Evolutionary conservation across 805 yeast species (phyloP).

Genomic region (Kodamaea restingae): DNA sequence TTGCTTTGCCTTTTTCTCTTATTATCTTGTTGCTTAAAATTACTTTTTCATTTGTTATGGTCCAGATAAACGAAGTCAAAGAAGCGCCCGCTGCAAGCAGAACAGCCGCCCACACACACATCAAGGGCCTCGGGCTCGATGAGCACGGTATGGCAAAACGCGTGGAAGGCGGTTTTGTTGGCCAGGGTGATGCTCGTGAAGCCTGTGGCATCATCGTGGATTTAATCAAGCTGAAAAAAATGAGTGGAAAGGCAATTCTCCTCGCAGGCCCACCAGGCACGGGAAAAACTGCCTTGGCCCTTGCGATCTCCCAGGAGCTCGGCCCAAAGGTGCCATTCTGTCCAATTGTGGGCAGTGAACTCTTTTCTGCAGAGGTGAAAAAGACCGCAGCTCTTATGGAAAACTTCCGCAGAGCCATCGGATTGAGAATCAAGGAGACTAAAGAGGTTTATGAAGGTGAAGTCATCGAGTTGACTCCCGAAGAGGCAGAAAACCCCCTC

Average conservation of each 20-base stretch:
- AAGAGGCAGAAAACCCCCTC: conserved; percentile 92
- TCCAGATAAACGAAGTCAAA: conserved; percentile 72
- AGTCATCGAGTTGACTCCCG: conserved; percentile 92
- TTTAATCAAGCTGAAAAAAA: conserved; percentile 82
- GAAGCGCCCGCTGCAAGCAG: conserved; percentile 53
- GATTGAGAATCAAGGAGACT: conserved; percentile 91
- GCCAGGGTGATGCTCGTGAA: conserved; percentile 72
- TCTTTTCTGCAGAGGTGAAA: conserved; percentile 93
- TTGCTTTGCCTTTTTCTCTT: too few relatives aligned
- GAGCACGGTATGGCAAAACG: conserved; percentile 82
- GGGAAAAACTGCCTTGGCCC: conserved; percentile 95
- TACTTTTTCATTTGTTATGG: conserved; percentile 41
- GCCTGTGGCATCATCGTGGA: conserved; percentile 96
- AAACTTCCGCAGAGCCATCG: conserved; percentile 93
- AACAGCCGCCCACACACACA: conserved; percentile 96
- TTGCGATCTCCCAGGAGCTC: conserved; percentile 92
- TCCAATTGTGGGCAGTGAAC: conserved; percentile 92
- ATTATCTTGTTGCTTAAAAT: too few relatives aligned
- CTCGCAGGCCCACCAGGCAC: conserved; percentile 98
- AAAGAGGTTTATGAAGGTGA: conserved; percentile 98
- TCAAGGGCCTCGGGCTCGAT: conserved; percentile 90
- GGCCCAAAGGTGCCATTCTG: conserved; percentile 98
- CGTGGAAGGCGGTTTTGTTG: conserved; percentile 86
- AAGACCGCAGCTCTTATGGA: conserved; percentile 97
- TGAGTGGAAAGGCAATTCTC: conserved; percentile 93